Percentiles rank a stretch among this genome's conserved stretches.
phyloP scores from a whole-genome alignment of 1,139 yeast genomes.

The Suhomyces guaymorum region DNA sequence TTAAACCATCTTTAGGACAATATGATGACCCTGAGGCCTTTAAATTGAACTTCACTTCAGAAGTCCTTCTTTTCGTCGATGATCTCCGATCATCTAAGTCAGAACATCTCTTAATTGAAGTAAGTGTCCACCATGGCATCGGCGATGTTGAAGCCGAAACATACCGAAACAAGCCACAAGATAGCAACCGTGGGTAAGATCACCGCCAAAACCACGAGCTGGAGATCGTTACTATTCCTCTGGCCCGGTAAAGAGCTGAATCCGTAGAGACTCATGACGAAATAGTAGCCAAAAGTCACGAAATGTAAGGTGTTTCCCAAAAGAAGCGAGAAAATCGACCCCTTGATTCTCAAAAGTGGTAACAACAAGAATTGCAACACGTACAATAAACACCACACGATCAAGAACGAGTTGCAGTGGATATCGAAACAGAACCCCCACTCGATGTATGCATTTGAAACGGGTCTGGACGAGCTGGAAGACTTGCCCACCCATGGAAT shows the following conservation, averaged over 20 bases:
- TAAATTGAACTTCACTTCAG: no score
- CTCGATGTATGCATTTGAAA: conserved; percentile 50
- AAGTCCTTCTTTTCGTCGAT: no score
- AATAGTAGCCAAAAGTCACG: conserved; percentile 71
- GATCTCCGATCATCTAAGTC: no score
- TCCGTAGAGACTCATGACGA: conserved; percentile 81
- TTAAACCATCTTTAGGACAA: no score
- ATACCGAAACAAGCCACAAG: conserved; percentile 55
- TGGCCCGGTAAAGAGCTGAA: conserved; percentile 78
- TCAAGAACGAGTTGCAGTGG: conserved; percentile 83
- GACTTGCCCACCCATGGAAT: conserved; percentile 6
- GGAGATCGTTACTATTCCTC: conserved; percentile 46
- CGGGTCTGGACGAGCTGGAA: no score
- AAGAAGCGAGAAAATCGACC: conserved; percentile 59
- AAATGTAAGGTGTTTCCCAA: conserved; percentile 80
- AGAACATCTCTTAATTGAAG: conserved; percentile 48
- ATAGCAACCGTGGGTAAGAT: conserved; percentile 57
- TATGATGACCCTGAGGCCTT: no score
- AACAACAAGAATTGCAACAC: conserved; percentile 73
- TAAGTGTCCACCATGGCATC: conserved; percentile 66
- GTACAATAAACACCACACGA: conserved; percentile 78
- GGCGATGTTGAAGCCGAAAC: conserved; percentile 72
- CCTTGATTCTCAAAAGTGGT: conserved; percentile 66
- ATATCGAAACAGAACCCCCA: conserved; percentile 96
- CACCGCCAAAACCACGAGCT: conserved; percentile 41